phyloP scores from a whole-genome alignment of 768 basidiomycete genomes.

The Lepiota subincarnata region DNA sequence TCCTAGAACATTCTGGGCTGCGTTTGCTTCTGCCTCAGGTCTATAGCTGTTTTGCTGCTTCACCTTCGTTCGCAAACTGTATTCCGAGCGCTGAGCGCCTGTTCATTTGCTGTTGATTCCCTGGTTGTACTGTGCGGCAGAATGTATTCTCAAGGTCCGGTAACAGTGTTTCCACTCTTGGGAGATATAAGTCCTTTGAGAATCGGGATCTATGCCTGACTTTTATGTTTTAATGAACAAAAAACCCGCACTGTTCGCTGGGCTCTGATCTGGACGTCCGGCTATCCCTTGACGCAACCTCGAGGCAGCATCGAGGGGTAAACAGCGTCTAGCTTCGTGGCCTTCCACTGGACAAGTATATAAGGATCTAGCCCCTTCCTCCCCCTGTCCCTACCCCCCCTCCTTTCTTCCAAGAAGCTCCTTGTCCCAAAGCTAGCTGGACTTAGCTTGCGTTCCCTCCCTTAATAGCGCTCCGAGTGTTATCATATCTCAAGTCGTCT shows the following conservation, averaged over 20 bases:
- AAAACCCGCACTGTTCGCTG: not conserved
- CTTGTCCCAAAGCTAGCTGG: not conserved
- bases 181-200: too few relatives aligned
- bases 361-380: not conserved
- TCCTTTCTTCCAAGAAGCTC: not conserved
- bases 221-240: not conserved
- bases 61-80: too few relatives aligned
- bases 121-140: too few relatives aligned
- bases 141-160: too few relatives aligned
- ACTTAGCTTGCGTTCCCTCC: not conserved
- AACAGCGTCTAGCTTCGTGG: constrained; percentile 4
- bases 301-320: constrained; percentile 11
- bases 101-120: too few relatives aligned
- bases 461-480: not conserved
- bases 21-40: too few relatives aligned
- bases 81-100: too few relatives aligned
- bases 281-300: constrained; percentile 7
- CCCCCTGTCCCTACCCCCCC: not conserved
- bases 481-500: not conserved
- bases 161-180: too few relatives aligned
- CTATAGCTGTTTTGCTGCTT: too few relatives aligned
- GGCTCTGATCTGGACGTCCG: not conserved
- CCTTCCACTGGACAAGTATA: not conserved
- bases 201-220: not conserved
- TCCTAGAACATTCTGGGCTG: too few relatives aligned